Evolutionary conservation across 495 filamentous ascomycete genomes (phyloP).

Genomic region (Penicillium pulvis): DNA sequence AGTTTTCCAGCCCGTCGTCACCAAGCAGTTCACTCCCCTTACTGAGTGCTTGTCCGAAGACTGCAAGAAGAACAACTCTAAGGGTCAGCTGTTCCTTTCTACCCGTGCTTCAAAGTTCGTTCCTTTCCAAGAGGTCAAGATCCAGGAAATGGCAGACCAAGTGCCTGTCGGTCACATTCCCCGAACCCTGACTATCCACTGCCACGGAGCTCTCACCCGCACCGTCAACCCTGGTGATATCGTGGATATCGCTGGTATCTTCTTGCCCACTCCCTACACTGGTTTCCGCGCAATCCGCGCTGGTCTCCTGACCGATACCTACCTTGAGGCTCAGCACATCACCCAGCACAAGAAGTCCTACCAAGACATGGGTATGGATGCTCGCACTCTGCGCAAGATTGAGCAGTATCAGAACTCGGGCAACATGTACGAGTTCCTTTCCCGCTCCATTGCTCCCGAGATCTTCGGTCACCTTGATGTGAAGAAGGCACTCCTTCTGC

Average conservation of each 20-base stretch:
- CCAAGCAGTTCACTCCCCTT: slow-evolving; percentile 86
- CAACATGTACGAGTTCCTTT: slow-evolving; percentile 90
- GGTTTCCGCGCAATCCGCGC: slow-evolving; percentile 96
- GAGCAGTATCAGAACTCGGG: slow-evolving; percentile 77
- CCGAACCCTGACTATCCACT: slow-evolving; percentile 82
- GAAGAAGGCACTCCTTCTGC: slow-evolving; percentile 92
- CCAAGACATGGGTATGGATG: slow-evolving; percentile 79
- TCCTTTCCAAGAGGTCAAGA: slow-evolving; percentile 97
- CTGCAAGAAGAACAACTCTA: slow-evolving; percentile 86
- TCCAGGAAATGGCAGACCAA: slow-evolving; percentile 98
- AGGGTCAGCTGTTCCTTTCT: slow-evolving; percentile 89
- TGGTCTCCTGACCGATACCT: slow-evolving; percentile 93
- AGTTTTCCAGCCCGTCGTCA: slow-evolving; percentile 94
- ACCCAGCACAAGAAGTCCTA: slow-evolving; percentile 98
- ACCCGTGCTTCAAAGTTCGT: slow-evolving; percentile 95
- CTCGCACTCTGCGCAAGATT: slow-evolving; percentile 75
- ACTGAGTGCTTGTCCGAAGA: slow-evolving; percentile 83
- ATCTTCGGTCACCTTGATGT: slow-evolving; percentile 97
- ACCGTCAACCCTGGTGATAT: slow-evolving; percentile 92
- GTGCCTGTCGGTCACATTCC: slow-evolving; percentile 98
- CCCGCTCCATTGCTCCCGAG: slow-evolving; percentile 94
- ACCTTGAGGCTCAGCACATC: slow-evolving; percentile 91
- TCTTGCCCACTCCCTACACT: slow-evolving; percentile 95
- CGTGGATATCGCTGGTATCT: slow-evolving; percentile 90
- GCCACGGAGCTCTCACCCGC: slow-evolving; percentile 81